Evolutionary conservation across 2,329 filamentous ascomycete species (phyloP), one percentile per base, ranked within the genome.

Genomic region (Clathrospora elynae): DNA sequence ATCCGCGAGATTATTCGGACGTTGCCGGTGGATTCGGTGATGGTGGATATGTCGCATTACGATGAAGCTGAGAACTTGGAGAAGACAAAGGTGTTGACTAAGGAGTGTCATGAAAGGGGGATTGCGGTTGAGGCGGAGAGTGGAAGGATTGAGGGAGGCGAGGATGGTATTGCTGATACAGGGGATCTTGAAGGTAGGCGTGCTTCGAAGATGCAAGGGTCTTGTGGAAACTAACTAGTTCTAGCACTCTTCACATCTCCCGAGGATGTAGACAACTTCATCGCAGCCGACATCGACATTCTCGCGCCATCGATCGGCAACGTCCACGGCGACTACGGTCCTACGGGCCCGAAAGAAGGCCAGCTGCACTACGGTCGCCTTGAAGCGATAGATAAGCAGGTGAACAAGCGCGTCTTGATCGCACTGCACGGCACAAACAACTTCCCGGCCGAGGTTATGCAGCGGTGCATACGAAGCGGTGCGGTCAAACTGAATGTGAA

Each of bases 41-140:
- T 89, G 85, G 81, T 88, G 0, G 86, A 89, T 64, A 88, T 88
- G 84, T 82, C 78, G 42, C 85, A 88, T 64, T 82, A 85, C 56
- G 84, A 86, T 54, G 83, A 87, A 67, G 83, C 85, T 50, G 84
- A 87, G 69, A 88, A 88, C 57, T 71, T 89, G 18, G 73, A 75
- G 5, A 76, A 80, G 58, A 88, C 85, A 10, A 73, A 73, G 35
- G 78, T 84, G 43, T 68, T 87, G 32, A 81, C 82, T 0, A 72
- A 70, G 18, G 81, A 84, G 55, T 86, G 84, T 57, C 79, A 86
- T 59, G 79, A 71, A 38, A 73, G 77, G 16, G 82, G 82, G 1
- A 87, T 88, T 47, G 79, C 82, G 3, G 83, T 84, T 0, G 85
- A 88, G 61, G 85, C 84, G 0, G 85, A 88, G 60, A 84, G 84